Evolutionary conservation across 2,329 filamentous ascomycete species (phyloP).

Genomic region (Aspergillus costaricaensis): DNA sequence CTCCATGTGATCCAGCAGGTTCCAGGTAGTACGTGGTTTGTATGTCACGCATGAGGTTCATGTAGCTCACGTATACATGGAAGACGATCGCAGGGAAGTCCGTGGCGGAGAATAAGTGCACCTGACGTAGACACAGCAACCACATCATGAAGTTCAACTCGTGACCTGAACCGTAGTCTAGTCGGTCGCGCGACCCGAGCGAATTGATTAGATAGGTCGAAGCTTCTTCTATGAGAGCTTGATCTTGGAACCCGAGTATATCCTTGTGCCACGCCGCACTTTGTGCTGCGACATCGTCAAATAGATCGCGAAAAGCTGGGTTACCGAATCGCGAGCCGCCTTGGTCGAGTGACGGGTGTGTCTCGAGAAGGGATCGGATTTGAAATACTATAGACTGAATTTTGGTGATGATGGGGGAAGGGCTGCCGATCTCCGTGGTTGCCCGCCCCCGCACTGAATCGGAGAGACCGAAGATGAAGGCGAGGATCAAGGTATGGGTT

Average conservation of each 20-base stretch:
- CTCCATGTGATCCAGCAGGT: constrained; percentile 92
- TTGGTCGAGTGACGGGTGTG: constrained; percentile 79
- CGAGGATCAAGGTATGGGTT: constrained; percentile 72
- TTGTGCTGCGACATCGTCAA: constrained; percentile 55
- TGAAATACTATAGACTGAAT: constrained; percentile 71
- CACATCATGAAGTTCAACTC: constrained; percentile 97
- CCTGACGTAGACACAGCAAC: constrained; percentile 89
- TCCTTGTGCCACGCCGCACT: constrained; percentile 45
- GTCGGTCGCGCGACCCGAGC: constrained; percentile 81
- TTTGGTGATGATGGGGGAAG: constrained; percentile 62
- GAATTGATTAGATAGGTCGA: constrained; percentile 79
- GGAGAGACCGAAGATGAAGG: constrained; percentile 84
- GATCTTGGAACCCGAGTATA: constrained; percentile 40
- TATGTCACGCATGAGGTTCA: constrained; percentile 80
- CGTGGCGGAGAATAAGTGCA: constrained; percentile 62
- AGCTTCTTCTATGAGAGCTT: constrained; percentile 66
- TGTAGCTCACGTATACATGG: constrained; percentile 77
- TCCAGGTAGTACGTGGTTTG: constrained; percentile 96
- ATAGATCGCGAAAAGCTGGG: constrained; percentile 80
- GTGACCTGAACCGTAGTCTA: constrained; percentile 97
- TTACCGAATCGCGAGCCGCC: constrained; percentile 93
- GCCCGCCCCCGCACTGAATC: constrained; percentile 68
- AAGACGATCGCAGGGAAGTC: constrained; percentile 78
- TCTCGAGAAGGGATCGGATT: constrained; percentile 65
- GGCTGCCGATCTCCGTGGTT: constrained; percentile 29